Percentiles rank a stretch among this genome's conserved stretches.
These are phyloP conservation scores for Triticum urartu DNA, from an alignment of 176 grass and related monocot genomes.

Conservation along the genomic window DNA sequence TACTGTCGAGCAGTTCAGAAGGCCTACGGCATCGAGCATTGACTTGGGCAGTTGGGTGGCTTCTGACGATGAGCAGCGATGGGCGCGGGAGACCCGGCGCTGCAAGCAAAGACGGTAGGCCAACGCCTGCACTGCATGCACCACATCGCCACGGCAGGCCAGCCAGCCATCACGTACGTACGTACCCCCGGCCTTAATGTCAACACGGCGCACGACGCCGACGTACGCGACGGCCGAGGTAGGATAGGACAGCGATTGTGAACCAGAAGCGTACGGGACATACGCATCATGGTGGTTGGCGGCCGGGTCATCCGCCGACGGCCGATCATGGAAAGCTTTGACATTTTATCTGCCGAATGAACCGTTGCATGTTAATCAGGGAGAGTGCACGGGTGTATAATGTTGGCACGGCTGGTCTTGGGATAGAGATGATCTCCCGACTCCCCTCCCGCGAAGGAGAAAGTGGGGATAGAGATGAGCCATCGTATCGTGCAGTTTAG, in stretches of 20 bases:
- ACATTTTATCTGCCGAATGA: not conserved
- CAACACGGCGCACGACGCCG: constrained; percentile 13
- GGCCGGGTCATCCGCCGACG: not conserved
- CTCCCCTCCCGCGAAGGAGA: not conserved
- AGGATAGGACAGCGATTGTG: not conserved
- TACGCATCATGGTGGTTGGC: not conserved
- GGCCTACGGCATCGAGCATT: constrained; percentile 35
- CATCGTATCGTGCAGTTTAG: too few species aligned
- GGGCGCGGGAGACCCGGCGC: constrained; percentile 21
- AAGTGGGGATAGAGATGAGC: not conserved
- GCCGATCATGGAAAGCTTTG: not conserved
- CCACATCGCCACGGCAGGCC: not conserved
- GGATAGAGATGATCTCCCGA: not conserved
- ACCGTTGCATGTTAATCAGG: not conserved
- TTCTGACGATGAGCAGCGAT: constrained; percentile 15
- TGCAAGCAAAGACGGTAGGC: constrained; percentile 33
- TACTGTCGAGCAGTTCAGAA: constrained; percentile 12
- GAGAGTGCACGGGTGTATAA: not conserved
- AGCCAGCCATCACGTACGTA: not conserved
- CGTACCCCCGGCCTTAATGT: not conserved
- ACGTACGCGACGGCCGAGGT: not conserved
- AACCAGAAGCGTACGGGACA: constrained; percentile 13
- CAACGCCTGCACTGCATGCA: not conserved
- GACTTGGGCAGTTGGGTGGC: not conserved
- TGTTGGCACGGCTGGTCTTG: not conserved